Percentiles rank a stretch among this genome's conserved stretches.
Conservation (phyloP, 495 filamentous ascomycete genomes). For the Barbatosphaeria neglecta region DNA sequence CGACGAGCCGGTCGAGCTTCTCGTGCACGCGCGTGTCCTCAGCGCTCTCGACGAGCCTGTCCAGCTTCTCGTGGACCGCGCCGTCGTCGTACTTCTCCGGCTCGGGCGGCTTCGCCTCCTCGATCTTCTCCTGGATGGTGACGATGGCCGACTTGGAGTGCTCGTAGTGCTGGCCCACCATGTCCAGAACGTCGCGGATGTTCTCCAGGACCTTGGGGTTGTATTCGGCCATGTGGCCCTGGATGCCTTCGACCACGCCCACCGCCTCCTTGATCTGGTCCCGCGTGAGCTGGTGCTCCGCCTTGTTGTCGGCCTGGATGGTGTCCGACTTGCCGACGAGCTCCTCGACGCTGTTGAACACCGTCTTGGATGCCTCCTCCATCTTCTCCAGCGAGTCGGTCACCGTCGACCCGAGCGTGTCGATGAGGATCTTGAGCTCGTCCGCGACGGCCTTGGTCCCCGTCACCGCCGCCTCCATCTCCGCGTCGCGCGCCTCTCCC, state of each 20-base stretch:
- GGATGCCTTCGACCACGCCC: slow-evolving; percentile 60
- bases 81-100: slow-evolving; percentile 10
- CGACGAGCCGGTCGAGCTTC: slow-evolving; percentile 78
- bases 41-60: slow-evolving; percentile 26
- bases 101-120: slow-evolving; percentile 34
- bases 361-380: slow-evolving; percentile 70
- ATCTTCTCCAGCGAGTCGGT: slow-evolving; percentile 78
- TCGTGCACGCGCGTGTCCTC: slow-evolving; percentile 63
- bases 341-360: slow-evolving; percentile 67
- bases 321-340: slow-evolving; percentile 68
- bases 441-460: slow-evolving; percentile 69
- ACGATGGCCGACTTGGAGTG: slow-evolving; percentile 40
- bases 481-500: slow-evolving; percentile 50
- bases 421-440: slow-evolving; percentile 71
- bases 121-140: slow-evolving; percentile 42
- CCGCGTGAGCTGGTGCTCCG: slow-evolving; percentile 64
- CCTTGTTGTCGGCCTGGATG: slow-evolving; percentile 56
- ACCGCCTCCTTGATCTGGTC: slow-evolving; percentile 63
- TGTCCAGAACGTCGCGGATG: slow-evolving; percentile 67
- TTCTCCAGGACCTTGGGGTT: slow-evolving; percentile 75
- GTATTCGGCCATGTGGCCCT: slow-evolving; percentile 63
- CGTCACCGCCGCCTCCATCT: slow-evolving; percentile 56
- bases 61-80: slow-evolving; percentile 11
- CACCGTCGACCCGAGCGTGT: slow-evolving; percentile 70
- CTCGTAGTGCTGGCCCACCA: slow-evolving; percentile 75